Conservation (phyloP, 768 basidiomycete genomes). For the Rhodotorula sphaerocarpa region DNA sequence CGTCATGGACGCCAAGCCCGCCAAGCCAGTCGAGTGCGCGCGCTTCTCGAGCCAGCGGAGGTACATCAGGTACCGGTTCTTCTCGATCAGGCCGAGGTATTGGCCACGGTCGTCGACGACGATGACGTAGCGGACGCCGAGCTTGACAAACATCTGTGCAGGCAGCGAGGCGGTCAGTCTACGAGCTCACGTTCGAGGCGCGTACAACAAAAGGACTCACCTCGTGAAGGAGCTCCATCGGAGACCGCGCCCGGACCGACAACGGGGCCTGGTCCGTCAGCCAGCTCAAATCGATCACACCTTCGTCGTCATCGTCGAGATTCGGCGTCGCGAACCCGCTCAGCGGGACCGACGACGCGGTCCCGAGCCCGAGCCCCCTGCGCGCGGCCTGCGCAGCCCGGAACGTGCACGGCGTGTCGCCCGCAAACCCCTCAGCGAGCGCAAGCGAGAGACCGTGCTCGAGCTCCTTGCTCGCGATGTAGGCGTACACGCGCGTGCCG, state of each 20-base stretch:
- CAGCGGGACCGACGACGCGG: conserved; percentile 53
- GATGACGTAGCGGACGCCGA: conserved; percentile 83
- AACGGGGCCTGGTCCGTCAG: conserved; percentile 63
- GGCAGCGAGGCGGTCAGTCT: neutral
- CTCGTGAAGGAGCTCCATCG: conserved; percentile 84
- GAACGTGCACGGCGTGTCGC: conserved; percentile 9
- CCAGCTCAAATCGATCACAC: conserved; percentile 48
- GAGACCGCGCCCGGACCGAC: conserved; percentile 70
- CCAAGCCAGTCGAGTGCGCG: neutral
- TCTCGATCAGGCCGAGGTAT: conserved; percentile 85
- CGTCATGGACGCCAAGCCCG: neutral
- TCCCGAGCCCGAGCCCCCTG: conserved; percentile 43
- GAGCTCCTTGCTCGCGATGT: conserved; percentile 84
- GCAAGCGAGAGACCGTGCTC: conserved; percentile 66
- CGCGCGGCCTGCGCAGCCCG: neutral
- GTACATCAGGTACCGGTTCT: conserved; percentile 72
- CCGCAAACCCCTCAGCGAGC: neutral
- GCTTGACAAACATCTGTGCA: conserved; percentile 64
- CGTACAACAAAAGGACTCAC: conserved; percentile 33
- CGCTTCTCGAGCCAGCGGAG: conserved; percentile 25
- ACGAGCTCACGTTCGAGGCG: neutral
- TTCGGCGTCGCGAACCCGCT: conserved; percentile 43
- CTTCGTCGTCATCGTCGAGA: neutral
- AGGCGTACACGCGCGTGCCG: conserved; percentile 63
- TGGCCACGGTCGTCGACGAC: conserved; percentile 72